phyloP scores from a whole-genome alignment of 805 yeast genomes.

The Zygosaccharomyces siamensis region DNA sequence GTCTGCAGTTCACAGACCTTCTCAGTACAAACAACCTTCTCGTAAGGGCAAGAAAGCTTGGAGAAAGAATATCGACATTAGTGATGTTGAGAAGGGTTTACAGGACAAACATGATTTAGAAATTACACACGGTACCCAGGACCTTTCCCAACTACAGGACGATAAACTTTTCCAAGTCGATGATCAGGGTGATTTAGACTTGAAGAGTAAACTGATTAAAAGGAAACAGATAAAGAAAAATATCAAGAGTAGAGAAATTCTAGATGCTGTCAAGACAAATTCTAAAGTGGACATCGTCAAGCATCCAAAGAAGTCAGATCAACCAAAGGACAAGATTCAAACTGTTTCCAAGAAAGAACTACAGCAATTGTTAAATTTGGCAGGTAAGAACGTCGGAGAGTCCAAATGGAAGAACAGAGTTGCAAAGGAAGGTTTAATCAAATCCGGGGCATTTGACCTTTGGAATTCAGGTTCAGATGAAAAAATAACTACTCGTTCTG shows the following conservation, averaged over 20 bases:
- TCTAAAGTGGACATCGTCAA: constrained; percentile 71
- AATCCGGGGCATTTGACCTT: constrained; percentile 52
- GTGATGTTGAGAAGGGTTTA: constrained; percentile 67
- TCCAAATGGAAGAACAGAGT: constrained; percentile 47
- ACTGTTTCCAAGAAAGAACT: constrained; percentile 63
- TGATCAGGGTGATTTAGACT: constrained; percentile 53
- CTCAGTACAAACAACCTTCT: constrained; percentile 64
- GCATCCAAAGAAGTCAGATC: constrained; percentile 26
- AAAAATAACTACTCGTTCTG: constrained; percentile 27
- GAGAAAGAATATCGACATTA: constrained; percentile 90
- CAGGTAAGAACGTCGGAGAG: constrained; percentile 65
- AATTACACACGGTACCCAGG: constrained; percentile 33
- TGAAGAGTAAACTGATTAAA: constrained; percentile 39
- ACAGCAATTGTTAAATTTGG: constrained; percentile 61
- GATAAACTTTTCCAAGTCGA: constrained; percentile 48
- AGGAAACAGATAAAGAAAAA: constrained; percentile 39
- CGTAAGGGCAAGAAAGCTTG: constrained; percentile 93
- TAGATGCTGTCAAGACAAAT: constrained; percentile 47
- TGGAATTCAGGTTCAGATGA: constrained; percentile 50
- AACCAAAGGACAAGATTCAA: constrained; percentile 42
- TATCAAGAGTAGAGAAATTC: constrained; percentile 62
- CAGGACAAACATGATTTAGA: constrained; percentile 63
- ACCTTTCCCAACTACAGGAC: constrained; percentile 24
- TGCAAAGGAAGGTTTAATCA: constrained; percentile 55
- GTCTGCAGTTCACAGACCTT: constrained; percentile 42